These are phyloP conservation scores for Penicillium sp. DNA, from an alignment of 2,329 filamentous ascomycete genomes.

Conservation along the genomic window DNA sequence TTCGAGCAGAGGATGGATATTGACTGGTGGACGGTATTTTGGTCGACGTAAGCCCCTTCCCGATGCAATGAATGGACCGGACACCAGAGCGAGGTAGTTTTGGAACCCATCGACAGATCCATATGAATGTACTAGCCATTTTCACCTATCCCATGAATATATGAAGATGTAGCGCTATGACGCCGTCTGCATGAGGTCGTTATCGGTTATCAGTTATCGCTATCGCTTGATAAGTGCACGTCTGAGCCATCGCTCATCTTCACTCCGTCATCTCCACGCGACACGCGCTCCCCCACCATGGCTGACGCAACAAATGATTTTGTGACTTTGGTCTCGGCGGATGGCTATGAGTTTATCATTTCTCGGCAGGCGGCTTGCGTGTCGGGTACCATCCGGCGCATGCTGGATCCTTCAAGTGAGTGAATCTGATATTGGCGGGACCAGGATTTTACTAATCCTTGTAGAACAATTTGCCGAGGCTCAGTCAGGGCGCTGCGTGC, in stretches of 20 bases:
- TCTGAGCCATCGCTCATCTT: background rate
- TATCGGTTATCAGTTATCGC: conserved; percentile 1
- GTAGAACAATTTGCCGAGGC: conserved; percentile 58
- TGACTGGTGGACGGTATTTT: background rate
- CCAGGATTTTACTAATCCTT: conserved; percentile 1
- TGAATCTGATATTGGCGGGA: conserved; percentile 4
- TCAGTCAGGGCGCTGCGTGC: conserved; percentile 51
- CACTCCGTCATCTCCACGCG: background rate
- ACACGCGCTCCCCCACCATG: conserved; percentile 9
- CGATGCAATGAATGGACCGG: background rate
- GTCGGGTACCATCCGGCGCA: conserved; percentile 57
- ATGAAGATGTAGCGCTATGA: background rate
- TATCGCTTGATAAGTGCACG: background rate
- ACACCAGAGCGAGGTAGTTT: background rate
- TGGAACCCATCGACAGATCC: background rate
- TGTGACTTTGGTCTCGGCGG: conserved; percentile 59
- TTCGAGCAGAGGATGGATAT: conserved; percentile 11
- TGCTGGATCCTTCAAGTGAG: conserved; percentile 59
- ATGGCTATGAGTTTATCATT: conserved; percentile 60
- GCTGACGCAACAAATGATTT: conserved; percentile 41
- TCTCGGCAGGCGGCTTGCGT: conserved; percentile 56
- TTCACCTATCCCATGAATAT: background rate
- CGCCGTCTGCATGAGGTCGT: conserved; percentile 1
- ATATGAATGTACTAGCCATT: background rate
- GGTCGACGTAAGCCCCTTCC: too few species aligned